Evolutionary conservation across 441 rosid genomes (phyloP).

Genomic region (Sinapis alba): DNA sequence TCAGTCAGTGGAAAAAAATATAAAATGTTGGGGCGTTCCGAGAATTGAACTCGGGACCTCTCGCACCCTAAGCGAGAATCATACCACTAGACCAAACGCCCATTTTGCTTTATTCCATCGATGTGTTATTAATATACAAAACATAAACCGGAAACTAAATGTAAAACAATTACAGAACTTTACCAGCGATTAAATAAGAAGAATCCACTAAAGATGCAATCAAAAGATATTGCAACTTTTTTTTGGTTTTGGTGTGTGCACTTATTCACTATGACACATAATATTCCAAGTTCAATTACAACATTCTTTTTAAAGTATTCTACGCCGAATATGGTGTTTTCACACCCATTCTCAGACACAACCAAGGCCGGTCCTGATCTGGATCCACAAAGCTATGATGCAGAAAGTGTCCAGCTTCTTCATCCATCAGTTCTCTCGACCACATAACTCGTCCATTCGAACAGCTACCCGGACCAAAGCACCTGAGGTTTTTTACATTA

Average conservation of each 20-base stretch:
- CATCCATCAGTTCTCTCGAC: conserved; percentile 90
- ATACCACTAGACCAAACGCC: conserved; percentile 35
- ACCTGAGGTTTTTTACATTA: conserved; percentile 49
- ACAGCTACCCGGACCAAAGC: conserved; percentile 91
- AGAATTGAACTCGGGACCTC: conserved; percentile 88
- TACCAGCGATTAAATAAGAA: too few species aligned
- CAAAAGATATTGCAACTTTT: neutral
- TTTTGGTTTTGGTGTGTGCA: neutral
- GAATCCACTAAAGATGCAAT: neutral
- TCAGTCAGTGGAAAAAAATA: neutral
- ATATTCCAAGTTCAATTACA: conserved; percentile 7
- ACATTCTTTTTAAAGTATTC: conserved; percentile 3
- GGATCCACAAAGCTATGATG: conserved; percentile 83
- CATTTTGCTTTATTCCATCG: neutral
- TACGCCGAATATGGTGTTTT: conserved; percentile 79
- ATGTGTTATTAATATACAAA: rapidly evolving
- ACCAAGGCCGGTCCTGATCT: conserved; percentile 82
- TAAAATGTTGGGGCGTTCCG: conserved; percentile 55
- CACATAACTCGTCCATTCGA: conserved; percentile 70
- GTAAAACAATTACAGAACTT: neutral
- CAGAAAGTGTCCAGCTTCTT: conserved; percentile 86
- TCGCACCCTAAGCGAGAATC: conserved; percentile 55
- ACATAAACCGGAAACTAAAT: neutral
- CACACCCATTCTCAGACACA: conserved; percentile 75
- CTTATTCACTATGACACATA: conserved; percentile 3